Percentiles rank a stretch among this genome's conserved stretches.
Conservation (phyloP, 2,329 filamentous ascomycete species). For the Seiridium cupressi region DNA sequence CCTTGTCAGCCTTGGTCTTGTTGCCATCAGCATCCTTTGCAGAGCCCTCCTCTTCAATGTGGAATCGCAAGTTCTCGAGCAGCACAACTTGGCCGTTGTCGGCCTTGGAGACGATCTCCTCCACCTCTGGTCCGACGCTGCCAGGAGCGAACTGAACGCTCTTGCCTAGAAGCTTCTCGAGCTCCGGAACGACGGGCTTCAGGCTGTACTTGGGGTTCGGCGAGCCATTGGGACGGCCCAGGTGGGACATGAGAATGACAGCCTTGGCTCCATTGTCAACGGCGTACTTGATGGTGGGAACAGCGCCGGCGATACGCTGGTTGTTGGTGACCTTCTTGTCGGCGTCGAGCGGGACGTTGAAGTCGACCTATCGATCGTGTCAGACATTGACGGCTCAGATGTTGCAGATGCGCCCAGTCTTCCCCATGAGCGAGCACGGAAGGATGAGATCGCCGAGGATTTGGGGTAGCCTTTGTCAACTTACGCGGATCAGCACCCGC, state of each 20-base stretch:
- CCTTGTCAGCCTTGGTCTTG: conserved; percentile 97
- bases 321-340: conserved; percentile 96
- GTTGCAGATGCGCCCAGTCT: too few relatives aligned
- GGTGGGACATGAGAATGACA: conserved; percentile 96
- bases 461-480: conserved; percentile 27
- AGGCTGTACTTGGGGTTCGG: conserved; percentile 91
- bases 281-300: conserved; percentile 94
- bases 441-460: not conserved
- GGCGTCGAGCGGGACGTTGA: conserved; percentile 95
- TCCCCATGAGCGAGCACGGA: too few relatives aligned
- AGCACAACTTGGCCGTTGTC: conserved; percentile 80
- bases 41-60: conserved; percentile 96
- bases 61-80: conserved; percentile 97
- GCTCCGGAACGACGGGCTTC: conserved; percentile 84
- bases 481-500: conserved; percentile 93
- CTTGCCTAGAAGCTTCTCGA: conserved; percentile 86
- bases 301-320: conserved; percentile 94
- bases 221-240: conserved; percentile 91
- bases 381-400: conserved; percentile 10
- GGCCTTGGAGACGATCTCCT: conserved; percentile 84
- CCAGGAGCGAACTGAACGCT: conserved; percentile 86
- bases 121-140: conserved; percentile 85
- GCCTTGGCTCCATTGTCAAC: conserved; percentile 87
- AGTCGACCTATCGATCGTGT: conserved; percentile 73
- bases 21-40: conserved; percentile 91